Evolutionary conservation across 805 yeast genomes (phyloP).

Genomic region (Alloascoidea hylecoeti): DNA sequence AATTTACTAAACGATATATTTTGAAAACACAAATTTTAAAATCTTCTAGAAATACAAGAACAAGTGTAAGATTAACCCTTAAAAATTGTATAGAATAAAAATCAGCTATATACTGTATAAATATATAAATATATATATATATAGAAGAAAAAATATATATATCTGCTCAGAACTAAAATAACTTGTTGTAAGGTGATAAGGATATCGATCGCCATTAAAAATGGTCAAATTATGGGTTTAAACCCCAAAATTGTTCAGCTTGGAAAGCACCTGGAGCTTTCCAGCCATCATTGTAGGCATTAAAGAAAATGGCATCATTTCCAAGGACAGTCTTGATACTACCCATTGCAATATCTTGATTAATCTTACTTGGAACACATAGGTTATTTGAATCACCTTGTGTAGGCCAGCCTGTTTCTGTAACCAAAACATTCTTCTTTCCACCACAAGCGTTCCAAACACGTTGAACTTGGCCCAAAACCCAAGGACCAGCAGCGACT

Average conservation of each 20-base stretch:
- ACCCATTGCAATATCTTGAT: constrained; percentile 32
- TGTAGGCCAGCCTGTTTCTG: constrained; percentile 58
- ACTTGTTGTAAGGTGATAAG: too few relatives aligned
- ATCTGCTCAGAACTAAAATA: too few relatives aligned
- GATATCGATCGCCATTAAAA: too few relatives aligned
- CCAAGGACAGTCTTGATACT: constrained; percentile 26
- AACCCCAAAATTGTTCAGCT: constrained; percentile 29
- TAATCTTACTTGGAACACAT: constrained; percentile 32
- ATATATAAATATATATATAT: too few relatives aligned
- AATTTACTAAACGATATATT: too few relatives aligned
- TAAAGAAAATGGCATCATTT: constrained; percentile 34
- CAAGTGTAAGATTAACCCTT: too few relatives aligned
- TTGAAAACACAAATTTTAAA: too few relatives aligned
- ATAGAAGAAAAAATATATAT: too few relatives aligned
- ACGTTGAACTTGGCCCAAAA: constrained; percentile 26
- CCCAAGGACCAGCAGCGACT: constrained; percentile 36
- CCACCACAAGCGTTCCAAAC: constrained; percentile 30
- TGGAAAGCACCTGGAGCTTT: constrained; percentile 33
- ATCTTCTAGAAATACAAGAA: too few relatives aligned
- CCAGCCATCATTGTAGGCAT: constrained; percentile 43
- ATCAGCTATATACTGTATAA: too few relatives aligned
- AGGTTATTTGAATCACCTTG: constrained; percentile 33
- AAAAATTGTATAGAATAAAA: too few relatives aligned
- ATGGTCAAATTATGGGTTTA: too few relatives aligned
- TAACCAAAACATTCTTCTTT: constrained; percentile 35